Percentiles rank a stretch among this genome's conserved stretches.
phyloP scores from a whole-genome alignment of 768 basidiomycete genomes.

The Termitomyces sp. region DNA sequence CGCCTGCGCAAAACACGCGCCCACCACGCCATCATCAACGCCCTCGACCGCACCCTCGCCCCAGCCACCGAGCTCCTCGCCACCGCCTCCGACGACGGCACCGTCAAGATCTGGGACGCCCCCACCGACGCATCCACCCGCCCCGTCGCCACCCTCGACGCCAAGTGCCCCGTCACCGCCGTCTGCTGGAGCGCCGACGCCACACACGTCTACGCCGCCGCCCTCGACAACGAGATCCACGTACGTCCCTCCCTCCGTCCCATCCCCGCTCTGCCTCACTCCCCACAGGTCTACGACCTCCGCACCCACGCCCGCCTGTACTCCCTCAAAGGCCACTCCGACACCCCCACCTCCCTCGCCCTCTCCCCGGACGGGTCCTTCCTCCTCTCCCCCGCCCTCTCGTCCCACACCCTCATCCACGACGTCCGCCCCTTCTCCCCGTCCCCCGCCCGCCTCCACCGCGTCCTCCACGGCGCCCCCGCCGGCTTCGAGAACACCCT shows the following conservation, averaged over 20 bases:
- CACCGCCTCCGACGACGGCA: conserved; percentile 90
- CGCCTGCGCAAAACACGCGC: conserved; percentile 78
- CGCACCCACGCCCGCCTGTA: conserved; percentile 81
- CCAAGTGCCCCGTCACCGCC: conserved; percentile 87
- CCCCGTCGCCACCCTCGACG: conserved; percentile 72
- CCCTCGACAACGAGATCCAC: conserved; percentile 94
- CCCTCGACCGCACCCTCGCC: conserved; percentile 81
- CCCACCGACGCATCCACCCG: conserved; percentile 65
- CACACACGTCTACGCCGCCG: conserved; percentile 82
- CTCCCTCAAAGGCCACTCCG: conserved; percentile 76
- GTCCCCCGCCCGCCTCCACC: conserved; percentile 74
- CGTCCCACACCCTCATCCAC: conserved; percentile 84
- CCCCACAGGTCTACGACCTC: conserved; percentile 92
- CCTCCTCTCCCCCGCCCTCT: conserved; percentile 87
- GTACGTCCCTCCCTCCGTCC: conserved; percentile 41
- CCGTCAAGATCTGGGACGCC: conserved; percentile 92
- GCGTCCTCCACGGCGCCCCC: conserved; percentile 75
- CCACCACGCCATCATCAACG: conserved; percentile 88
- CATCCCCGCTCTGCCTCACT: no score
- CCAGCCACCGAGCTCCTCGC: conserved; percentile 81
- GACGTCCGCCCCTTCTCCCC: conserved; percentile 94
- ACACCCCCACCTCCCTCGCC: conserved; percentile 90
- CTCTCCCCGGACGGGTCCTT: conserved; percentile 86
- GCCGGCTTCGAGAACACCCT: conserved; percentile 92
- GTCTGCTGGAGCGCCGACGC: conserved; percentile 94